Conservation (phyloP, 257 asterid genomes). For the Solanum clarkiae region DNA sequence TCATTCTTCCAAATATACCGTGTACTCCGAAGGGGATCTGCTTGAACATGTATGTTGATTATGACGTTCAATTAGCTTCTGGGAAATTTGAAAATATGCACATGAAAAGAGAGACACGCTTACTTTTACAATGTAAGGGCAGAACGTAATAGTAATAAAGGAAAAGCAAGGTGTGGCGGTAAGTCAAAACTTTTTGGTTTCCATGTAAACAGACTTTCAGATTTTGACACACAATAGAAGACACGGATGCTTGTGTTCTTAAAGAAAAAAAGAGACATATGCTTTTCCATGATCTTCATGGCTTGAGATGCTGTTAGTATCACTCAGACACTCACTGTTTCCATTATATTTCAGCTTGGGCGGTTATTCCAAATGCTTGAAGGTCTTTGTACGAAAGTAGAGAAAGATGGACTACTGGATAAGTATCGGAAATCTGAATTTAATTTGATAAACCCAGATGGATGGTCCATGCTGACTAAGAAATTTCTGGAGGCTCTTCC, state of each 20-base stretch:
- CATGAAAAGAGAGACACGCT: neutral
- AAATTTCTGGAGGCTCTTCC: slow-evolving; percentile 67
- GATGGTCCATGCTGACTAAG: slow-evolving; percentile 65
- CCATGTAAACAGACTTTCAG: neutral
- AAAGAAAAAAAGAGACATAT: neutral
- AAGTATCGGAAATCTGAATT: slow-evolving; percentile 56
- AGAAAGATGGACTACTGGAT: slow-evolving; percentile 64
- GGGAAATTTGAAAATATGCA: neutral
- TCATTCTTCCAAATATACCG: neutral
- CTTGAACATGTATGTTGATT: neutral
- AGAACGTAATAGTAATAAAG: no score
- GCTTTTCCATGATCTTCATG: neutral
- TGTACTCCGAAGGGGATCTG: neutral
- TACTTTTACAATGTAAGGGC: no score
- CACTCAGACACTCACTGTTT: neutral
- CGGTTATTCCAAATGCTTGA: slow-evolving; percentile 89
- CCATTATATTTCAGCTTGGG: slow-evolving; percentile 40
- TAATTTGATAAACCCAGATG: slow-evolving; percentile 36
- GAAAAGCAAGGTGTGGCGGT: no score
- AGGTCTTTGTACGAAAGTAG: slow-evolving; percentile 66
- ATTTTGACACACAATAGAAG: neutral
- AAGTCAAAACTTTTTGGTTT: no score
- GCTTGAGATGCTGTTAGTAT: neutral
- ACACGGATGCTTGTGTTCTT: neutral
- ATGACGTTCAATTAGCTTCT: neutral